Base-by-base conservation (phyloP, 2,329 filamentous ascomycete species). In the Talaromyces albobiverticillius region DNA sequence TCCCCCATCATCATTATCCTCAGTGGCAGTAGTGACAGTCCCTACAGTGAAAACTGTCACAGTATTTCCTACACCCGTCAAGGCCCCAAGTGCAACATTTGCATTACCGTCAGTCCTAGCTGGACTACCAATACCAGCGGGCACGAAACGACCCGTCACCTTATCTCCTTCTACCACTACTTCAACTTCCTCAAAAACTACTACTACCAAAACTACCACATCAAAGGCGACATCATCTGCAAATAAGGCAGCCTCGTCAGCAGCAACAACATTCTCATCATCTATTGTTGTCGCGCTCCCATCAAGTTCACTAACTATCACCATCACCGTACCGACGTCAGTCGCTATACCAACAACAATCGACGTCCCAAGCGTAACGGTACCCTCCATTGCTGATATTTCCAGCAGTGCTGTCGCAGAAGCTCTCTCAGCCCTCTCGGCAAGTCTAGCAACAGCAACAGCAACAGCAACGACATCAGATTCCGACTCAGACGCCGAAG, bases 41-140 rank as follows among this genome's bases (percentile, higher is more conserved):
- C 23, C n/a, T n/a, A n/a, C n/a, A n/a, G n/a, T n/a, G n/a, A n/a
- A 47, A 13, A 55, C 53, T 11, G 43, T 55, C 18, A 51, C 53
- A 42, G 48, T 55, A 11, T 14, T 36, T 16, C 53, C 47, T 18
- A 51, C 48, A 20, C 53, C 40, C 25, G 29, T 41, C 8, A 18
- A 23, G n/a, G 29, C 48, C 9, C 48, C 48, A 22, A 47, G 31
- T 20, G 38, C 31, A 20, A 42, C 43, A 26, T 52, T 46, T 46
- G n/a, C 31, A 29, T 22, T 11, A 29, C 40, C 50, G 7, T 20
- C 13, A 13, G 4, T 7, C 2, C 16, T 20, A 6, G 43, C n/a
- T 42, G 31, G n/a, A n/a, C n/a, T 46, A 4, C 22, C 36, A 9
- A 8, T 47, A 8, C 32, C 36, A 14, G 47, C 31, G 26, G 53